Evolutionary conservation across 352 stramenopile genomes (phyloP).

Genomic region (Pythium phragmiticola): DNA sequence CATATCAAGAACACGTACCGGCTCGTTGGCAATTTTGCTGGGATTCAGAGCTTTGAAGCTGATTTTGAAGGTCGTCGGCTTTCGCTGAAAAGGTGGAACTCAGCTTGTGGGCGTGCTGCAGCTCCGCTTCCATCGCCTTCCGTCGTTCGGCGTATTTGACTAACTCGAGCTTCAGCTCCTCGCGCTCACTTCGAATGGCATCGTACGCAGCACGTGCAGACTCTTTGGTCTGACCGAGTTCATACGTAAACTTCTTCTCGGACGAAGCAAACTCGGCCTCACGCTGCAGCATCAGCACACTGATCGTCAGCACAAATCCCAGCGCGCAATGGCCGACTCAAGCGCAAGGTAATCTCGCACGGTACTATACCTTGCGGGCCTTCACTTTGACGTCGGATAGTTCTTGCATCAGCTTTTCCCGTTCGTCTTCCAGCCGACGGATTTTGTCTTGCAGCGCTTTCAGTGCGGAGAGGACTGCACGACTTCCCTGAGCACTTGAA

Average conservation of each 20-base stretch:
- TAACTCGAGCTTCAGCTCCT: conserved; percentile 61
- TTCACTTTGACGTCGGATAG: conserved; percentile 58
- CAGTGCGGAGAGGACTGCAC: conserved; percentile 64
- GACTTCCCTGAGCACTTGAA: conserved; percentile 44
- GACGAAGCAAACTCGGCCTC: conserved; percentile 46
- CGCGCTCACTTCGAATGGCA: conserved; percentile 49
- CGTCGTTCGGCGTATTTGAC: conserved; percentile 46
- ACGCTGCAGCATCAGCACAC: conserved; percentile 21
- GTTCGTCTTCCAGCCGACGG: conserved; percentile 60
- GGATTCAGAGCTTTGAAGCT: conserved; percentile 48
- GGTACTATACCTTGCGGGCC: conserved; percentile 39
- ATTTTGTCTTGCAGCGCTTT: conserved; percentile 85
- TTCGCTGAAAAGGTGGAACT: conserved; percentile 52
- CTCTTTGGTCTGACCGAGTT: conserved; percentile 67
- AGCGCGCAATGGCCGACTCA: not conserved
- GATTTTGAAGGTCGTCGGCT: conserved; percentile 45
- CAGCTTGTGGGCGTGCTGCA: conserved; percentile 54
- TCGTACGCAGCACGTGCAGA: conserved; percentile 65
- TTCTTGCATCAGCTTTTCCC: conserved; percentile 52
- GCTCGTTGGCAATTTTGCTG: conserved; percentile 34
- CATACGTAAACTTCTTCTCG: conserved; percentile 71
- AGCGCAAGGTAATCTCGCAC: not conserved
- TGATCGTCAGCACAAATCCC: not conserved
- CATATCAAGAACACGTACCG: conserved; percentile 24
- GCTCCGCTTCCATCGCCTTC: conserved; percentile 42